Conservation (phyloP, 345 rosid species). For the Cardamine resedifolia region DNA sequence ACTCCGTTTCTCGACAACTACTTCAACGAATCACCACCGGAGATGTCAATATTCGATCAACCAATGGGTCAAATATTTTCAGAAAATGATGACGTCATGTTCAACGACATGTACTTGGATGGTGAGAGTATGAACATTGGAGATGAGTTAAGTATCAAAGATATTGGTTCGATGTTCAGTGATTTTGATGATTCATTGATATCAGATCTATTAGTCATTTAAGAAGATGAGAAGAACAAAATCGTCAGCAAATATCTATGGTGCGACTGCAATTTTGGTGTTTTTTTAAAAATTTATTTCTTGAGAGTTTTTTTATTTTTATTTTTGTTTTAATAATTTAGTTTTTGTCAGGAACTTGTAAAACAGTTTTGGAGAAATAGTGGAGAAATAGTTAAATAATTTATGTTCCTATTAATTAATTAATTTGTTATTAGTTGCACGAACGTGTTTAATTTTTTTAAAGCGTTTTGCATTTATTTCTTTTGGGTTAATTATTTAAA, state of each 20-base stretch:
- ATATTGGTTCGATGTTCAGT: slow-evolving; percentile 50
- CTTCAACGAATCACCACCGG: slow-evolving; percentile 53
- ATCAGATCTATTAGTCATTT: slow-evolving; percentile 55
- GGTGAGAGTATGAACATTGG: slow-evolving; percentile 38
- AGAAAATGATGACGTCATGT: slow-evolving; percentile 43
- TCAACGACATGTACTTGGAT: slow-evolving; percentile 45
- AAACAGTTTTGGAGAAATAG: slow-evolving; percentile 40
- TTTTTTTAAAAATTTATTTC: background rate
- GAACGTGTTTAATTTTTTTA: slow-evolving; percentile 35
- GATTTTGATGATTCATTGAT: slow-evolving; percentile 75
- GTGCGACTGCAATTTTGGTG: slow-evolving; percentile 38
- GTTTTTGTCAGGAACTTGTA: slow-evolving; percentile 30
- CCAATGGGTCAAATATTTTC: slow-evolving; percentile 32
- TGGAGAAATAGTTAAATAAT: slow-evolving; percentile 25
- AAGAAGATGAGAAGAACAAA: slow-evolving; percentile 28
- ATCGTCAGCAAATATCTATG: slow-evolving; percentile 19
- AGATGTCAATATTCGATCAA: slow-evolving; percentile 54
- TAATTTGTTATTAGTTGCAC: slow-evolving; percentile 31
- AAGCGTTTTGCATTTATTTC: background rate
- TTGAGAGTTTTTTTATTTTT: slow-evolving; percentile 17
- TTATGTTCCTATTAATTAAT: slow-evolving; percentile 3
- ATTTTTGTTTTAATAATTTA: slow-evolving; percentile 37
- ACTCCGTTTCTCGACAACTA: slow-evolving; percentile 59
- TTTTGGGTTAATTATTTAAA: slow-evolving; percentile 13
- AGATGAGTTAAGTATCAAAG: slow-evolving; percentile 42